Percentiles rank a stretch among this genome's conserved stretches.
Conservation (phyloP, 2,329 filamentous ascomycete genomes). For the Furcasterigmium furcatum region DNA sequence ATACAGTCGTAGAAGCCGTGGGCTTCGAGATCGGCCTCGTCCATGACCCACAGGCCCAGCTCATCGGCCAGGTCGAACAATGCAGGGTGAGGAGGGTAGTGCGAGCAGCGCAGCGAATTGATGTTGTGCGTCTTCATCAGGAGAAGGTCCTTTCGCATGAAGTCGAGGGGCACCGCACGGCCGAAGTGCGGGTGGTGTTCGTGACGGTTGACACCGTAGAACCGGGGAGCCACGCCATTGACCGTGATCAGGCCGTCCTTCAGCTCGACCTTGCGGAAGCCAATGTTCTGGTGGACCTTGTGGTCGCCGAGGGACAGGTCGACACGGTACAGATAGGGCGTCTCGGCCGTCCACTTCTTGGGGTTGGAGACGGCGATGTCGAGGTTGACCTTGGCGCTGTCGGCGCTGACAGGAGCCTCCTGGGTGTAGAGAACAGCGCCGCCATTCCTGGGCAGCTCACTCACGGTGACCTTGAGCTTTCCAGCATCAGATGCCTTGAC, state of each 20-base stretch:
- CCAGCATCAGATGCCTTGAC: slow-evolving; percentile 28
- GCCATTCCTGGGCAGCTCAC: slow-evolving; percentile 31
- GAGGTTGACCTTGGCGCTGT: slow-evolving; percentile 32
- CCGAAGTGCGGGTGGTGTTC: slow-evolving; percentile 66
- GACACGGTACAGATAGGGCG: slow-evolving; percentile 57
- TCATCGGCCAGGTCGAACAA: slow-evolving; percentile 61
- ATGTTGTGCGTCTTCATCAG: slow-evolving; percentile 70
- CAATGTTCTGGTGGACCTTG: slow-evolving; percentile 49
- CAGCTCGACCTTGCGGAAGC: slow-evolving; percentile 63
- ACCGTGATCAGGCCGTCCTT: slow-evolving; percentile 57
- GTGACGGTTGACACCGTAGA: slow-evolving; percentile 66
- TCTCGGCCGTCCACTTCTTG: slow-evolving; percentile 67
- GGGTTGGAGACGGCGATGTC: slow-evolving; percentile 47
- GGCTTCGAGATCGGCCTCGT: slow-evolving; percentile 49
- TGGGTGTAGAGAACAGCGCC: slow-evolving; percentile 23
- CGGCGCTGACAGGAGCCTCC: slow-evolving; percentile 19
- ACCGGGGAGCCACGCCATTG: slow-evolving; percentile 58
- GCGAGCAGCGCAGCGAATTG: slow-evolving; percentile 66
- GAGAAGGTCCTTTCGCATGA: slow-evolving; percentile 57
- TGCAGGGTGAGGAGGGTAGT: slow-evolving; percentile 62
- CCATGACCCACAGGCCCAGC: slow-evolving; percentile 60
- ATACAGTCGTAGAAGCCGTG: slow-evolving; percentile 51
- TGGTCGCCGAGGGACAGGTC: slow-evolving; percentile 38
- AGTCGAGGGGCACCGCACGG: slow-evolving; percentile 60
- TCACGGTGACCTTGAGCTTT: slow-evolving; percentile 37